These are phyloP conservation scores for Neofusicoccum sp. DNA, from an alignment of 2,329 filamentous ascomycete species.

Conservation along the genomic window DNA sequence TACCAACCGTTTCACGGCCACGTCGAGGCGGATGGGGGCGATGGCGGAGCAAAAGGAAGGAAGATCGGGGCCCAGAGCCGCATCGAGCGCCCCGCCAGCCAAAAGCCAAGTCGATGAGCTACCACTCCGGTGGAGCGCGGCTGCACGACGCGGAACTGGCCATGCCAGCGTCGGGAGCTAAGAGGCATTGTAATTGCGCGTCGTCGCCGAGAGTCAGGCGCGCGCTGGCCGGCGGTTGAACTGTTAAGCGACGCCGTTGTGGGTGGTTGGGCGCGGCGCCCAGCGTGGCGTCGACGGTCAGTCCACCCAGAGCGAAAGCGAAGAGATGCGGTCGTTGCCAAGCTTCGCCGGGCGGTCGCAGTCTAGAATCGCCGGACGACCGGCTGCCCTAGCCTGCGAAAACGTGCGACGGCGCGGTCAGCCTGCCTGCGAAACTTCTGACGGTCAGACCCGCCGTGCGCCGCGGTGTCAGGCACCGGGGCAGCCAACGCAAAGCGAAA, in stretches of 20 bases:
- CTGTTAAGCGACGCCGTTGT: conserved; percentile 1
- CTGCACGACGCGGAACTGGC: not conserved
- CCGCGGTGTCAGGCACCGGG: conserved; percentile 10
- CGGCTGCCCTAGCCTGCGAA: not conserved
- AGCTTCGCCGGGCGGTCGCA: conserved; percentile 7
- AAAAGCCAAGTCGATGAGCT: conserved; percentile 18
- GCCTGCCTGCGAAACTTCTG: conserved; percentile 10
- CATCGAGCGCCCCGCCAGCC: conserved; percentile 7
- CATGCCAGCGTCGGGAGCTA: conserved; percentile 2
- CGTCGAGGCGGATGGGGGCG: not conserved
- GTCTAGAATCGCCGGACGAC: not conserved
- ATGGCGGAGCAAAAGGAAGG: not conserved
- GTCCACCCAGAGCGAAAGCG: conserved; percentile 5
- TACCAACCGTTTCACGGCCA: conserved; percentile 3
- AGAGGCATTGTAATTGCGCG: not conserved
- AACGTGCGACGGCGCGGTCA: conserved; percentile 18
- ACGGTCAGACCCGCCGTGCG: not conserved
- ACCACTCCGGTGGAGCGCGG: conserved; percentile 13
- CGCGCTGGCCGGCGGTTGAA: not conserved
- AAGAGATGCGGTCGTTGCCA: conserved; percentile 9
- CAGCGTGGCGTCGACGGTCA: not conserved
- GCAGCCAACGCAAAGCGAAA: conserved; percentile 9
- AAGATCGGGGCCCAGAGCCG: not conserved
- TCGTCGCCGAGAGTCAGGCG: not conserved
- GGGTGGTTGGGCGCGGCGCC: not conserved